Evolutionary conservation across 768 basidiomycete genomes (phyloP), one percentile per base, ranked within the genome.

Genomic region (Lactarius sp.): DNA sequence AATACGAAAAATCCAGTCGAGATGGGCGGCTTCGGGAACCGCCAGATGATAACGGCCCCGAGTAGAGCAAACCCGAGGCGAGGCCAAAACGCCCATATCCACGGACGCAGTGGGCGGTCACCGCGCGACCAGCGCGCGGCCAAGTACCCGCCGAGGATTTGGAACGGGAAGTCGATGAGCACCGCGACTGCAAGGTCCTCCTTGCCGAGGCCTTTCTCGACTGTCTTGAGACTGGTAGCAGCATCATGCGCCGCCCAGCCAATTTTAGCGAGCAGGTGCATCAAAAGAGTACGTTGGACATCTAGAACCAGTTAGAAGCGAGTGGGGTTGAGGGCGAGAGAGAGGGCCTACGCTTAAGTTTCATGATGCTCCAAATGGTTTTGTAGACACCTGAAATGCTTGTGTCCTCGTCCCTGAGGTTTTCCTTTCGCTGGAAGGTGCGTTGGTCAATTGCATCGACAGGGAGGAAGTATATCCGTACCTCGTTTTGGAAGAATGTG

Each of bases 161-260:
- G 95, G 77, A 97, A 96, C 2, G 97, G 97, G 69, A 98, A 98
- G 75, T 99, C 97, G 67, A 98, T 88, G 44, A 98, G 84, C 50
- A 96, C 95, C 4, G 93, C 89, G 16, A 94, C 80, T n/a, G 97
- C 94, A 44, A 98, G 81, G 70, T 99, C 97, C 77, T 98, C 97
- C 46, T 94, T 88, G 62, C 86, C 89, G 59, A 99, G 81, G 2
- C 97, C 97, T 72, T 98, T 98, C 74, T 99, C 97, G 49, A 99
- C 89, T 77, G 98, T 84, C 72, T 99, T 99, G 50, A 98, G 81
- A 27, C 84, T 86, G 3, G 92, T 94, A 13, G 87, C 90, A 6
- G 93, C 88, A 52, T 98, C 97, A 75, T 94, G 93, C 31, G 93
- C 92, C 52, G 92, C 91, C 73, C 94, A 97, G 34, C 95, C 96